Evolutionary conservation across 257 asterid species (phyloP).

Genomic region (Jacaranda copaia): DNA sequence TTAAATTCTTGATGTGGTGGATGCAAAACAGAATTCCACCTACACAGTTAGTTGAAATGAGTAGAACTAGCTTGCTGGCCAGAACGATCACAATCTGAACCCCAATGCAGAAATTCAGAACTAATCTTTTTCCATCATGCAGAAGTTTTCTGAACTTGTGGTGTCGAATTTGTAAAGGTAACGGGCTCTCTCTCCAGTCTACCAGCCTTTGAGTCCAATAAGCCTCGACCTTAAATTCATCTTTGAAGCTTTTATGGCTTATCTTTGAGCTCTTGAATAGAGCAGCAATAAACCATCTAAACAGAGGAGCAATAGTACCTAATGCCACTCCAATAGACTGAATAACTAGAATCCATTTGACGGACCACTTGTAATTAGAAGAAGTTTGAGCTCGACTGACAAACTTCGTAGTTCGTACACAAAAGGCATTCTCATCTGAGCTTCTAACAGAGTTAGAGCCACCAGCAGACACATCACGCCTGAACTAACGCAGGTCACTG

Average conservation of each 20-base stretch:
- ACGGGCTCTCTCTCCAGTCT: conserved; percentile 42
- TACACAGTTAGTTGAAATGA: conserved; percentile 11
- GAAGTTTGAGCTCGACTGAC: background rate
- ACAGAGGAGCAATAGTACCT: conserved; percentile 39
- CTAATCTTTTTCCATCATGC: conserved; percentile 31
- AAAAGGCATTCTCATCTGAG: conserved; percentile 17
- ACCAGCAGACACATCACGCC: conserved; percentile 37
- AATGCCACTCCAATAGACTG: conserved; percentile 38
- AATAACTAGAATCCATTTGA: conserved; percentile 25
- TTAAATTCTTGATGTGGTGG: background rate
- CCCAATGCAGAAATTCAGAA: conserved; percentile 26
- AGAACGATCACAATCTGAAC: conserved; percentile 36
- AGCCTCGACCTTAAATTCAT: conserved; percentile 31
- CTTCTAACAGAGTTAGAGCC: conserved; percentile 24
- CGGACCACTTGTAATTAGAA: conserved; percentile 44
- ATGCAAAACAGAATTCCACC: background rate
- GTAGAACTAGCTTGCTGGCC: conserved; percentile 30
- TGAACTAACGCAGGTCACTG: conserved; percentile 30
- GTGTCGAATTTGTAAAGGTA: conserved; percentile 29
- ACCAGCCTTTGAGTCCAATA: conserved; percentile 41
- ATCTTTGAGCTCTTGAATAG: background rate
- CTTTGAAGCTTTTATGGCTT: conserved; percentile 5
- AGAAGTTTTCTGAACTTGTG: conserved; percentile 23
- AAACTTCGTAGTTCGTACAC: background rate
- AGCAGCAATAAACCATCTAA: conserved; percentile 37